Percentiles rank a stretch among this genome's conserved stretches.
Evolutionary conservation across 139 green algal species (phyloP).

Genomic region (Chlorokybus atmophyticus): DNA sequence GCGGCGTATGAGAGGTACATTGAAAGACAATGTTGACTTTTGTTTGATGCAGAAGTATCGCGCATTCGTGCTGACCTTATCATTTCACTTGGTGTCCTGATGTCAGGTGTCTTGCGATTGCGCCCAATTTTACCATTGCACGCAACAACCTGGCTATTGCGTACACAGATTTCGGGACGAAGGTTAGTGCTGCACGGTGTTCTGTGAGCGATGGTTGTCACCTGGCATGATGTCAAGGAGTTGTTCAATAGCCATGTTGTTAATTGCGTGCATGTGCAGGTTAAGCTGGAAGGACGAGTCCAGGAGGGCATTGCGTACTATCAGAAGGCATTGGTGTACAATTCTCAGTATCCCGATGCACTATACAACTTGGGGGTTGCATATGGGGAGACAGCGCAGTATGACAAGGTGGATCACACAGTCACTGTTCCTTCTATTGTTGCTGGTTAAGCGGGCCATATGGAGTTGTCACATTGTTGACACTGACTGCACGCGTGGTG

Average conservation of each 20-base stretch:
- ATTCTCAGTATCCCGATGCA: constrained; percentile 52
- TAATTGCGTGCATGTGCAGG: constrained; percentile 5
- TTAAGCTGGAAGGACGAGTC: constrained; percentile 14
- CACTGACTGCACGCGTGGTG: too few species aligned
- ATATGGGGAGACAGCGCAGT: constrained; percentile 41
- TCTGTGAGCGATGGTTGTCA: neutral
- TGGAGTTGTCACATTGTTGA: too few species aligned
- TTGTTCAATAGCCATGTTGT: neutral
- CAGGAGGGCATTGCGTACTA: constrained; percentile 17
- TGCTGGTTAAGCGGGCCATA: too few species aligned
- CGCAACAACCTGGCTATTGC: constrained; percentile 70
- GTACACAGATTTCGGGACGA: constrained; percentile 62
- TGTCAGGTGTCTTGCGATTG: constrained; percentile 19
- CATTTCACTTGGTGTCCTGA: constrained; percentile 6
- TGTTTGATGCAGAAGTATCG: too few species aligned
- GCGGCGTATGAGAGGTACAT: constrained; percentile 20
- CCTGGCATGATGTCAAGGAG: neutral
- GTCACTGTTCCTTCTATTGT: too few species aligned
- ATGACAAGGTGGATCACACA: constrained; percentile 25
- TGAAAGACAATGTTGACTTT: neutral
- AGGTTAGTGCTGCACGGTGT: constrained; percentile 11
- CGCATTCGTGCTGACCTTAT: too few species aligned
- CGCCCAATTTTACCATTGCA: constrained; percentile 40
- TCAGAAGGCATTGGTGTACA: constrained; percentile 27
- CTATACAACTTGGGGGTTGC: constrained; percentile 92